phyloP scores from a whole-genome alignment of 768 basidiomycete species.

The Suillus americanus region DNA sequence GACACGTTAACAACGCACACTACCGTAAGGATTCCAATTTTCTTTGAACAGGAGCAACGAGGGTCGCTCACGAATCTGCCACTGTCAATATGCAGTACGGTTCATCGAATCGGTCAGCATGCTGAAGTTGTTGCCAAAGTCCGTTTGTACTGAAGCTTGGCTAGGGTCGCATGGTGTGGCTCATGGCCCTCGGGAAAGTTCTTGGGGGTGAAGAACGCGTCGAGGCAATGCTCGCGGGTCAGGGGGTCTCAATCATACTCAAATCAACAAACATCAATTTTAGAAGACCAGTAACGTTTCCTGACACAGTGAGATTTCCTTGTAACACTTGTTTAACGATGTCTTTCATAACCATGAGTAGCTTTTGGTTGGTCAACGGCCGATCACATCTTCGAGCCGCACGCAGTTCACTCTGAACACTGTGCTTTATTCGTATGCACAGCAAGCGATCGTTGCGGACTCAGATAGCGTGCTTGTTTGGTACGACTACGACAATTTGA shows the following conservation, averaged over 20 bases:
- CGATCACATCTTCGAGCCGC: constrained; percentile 36
- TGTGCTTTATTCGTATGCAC: constrained; percentile 63
- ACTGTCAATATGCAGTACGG: constrained; percentile 42
- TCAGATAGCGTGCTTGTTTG: constrained; percentile 68
- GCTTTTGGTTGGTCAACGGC: constrained; percentile 66
- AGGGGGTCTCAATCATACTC: constrained; percentile 72
- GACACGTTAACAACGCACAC: constrained; percentile 78
- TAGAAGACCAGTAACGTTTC: constrained; percentile 70
- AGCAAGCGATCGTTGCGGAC: constrained; percentile 61
- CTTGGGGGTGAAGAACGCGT: constrained; percentile 59
- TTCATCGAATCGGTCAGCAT: constrained; percentile 66
- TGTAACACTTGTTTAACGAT: constrained; percentile 4
- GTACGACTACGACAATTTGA: constrained; percentile 73
- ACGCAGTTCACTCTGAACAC: constrained; percentile 52
- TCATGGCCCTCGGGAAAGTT: constrained; percentile 53
- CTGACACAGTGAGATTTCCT: constrained; percentile 60
- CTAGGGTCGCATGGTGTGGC: constrained; percentile 71
- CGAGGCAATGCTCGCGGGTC: constrained; percentile 56
- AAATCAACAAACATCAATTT: constrained; percentile 70
- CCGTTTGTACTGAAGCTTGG: not conserved
- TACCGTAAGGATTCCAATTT: constrained; percentile 47
- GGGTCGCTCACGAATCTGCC: not conserved
- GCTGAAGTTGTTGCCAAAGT: not conserved
- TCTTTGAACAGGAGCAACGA: not conserved
- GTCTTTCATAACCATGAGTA: constrained; percentile 24